Evolutionary conservation across 202 grass and related monocot genomes (phyloP), one percentile per base, ranked within the genome.

Genomic region (Carex arenaria): DNA sequence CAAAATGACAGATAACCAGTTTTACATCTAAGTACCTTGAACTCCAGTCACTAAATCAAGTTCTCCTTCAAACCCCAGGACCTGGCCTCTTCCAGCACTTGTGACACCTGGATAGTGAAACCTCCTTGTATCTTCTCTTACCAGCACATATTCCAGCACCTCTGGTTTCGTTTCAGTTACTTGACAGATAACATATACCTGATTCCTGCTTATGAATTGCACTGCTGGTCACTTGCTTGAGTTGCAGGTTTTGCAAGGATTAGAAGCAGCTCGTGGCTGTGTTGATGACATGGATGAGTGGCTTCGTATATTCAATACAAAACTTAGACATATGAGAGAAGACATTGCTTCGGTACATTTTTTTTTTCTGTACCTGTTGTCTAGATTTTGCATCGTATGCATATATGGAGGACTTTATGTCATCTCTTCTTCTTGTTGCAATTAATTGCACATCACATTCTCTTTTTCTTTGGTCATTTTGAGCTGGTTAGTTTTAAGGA

Each of bases 251-350:
- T 89, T 99, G 90, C 93, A 89, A 72, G 91, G 96, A 81, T 79
- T 99, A 85, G 96, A 99, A 79, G 78, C 86, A 85, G 96, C 93
- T 88, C 84, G 86, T 89, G 85, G 84, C 45, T 89, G 89, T 56
- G 87, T 96, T 51, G 93, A 99, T 90, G 96, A 99, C 87, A 92
- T 99, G 90, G 96, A 99, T 89, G 93, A 96, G 64, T 96, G 96
- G 96, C 85, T 99, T 61, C 86, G 89, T 17, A 99, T 96, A 83
- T 99, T 99, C 59, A 99, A 99, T 86, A 66, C 94, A 80, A 99
- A 96, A 85, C 96, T 99, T 47, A 99, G 93, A 83, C 96, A 94
- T 89, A 99, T 96, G 96, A 89, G 96, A 87, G 96, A 99, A 89
- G 96, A 99, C 72, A 99, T 99, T 89, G 91, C 93, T 72, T 96